A percentile compares a stretch with the other conserved stretches of the same genome.
Conservation (phyloP, 805 yeast species). For the Brettanomyces sp. region DNA sequence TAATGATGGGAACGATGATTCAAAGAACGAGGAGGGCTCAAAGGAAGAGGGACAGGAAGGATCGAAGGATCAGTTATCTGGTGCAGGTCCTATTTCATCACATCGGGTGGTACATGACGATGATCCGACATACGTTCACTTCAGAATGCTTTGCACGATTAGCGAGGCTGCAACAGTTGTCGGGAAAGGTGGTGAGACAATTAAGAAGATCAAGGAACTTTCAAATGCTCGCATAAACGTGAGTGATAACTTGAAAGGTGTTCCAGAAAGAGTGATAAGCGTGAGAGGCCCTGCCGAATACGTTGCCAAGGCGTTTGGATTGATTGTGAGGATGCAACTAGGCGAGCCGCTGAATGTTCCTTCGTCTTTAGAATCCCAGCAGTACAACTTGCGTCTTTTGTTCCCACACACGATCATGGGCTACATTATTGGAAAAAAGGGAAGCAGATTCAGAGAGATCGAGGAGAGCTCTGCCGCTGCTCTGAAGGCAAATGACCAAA, state of each 20-base stretch:
- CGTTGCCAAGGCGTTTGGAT: constrained; percentile 75
- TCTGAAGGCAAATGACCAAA: constrained; percentile 62
- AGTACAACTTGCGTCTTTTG: constrained; percentile 48
- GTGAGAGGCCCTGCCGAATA: constrained; percentile 68
- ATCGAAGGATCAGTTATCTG: background rate
- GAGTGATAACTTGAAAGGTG: constrained; percentile 61
- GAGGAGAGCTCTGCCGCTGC: constrained; percentile 76
- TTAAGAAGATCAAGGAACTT: constrained; percentile 50
- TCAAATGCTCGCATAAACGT: constrained; percentile 62
- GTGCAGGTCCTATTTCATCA: constrained; percentile 4
- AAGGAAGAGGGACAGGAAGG: background rate
- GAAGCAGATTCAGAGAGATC: constrained; percentile 66
- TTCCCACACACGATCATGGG: constrained; percentile 79
- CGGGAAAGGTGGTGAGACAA: constrained; percentile 74
- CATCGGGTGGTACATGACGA: constrained; percentile 22
- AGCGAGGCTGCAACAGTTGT: constrained; percentile 69
- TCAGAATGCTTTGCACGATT: constrained; percentile 68
- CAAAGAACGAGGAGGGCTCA: background rate
- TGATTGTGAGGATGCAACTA: constrained; percentile 55
- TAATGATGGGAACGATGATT: background rate
- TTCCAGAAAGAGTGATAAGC: constrained; percentile 65
- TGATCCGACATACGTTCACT: constrained; percentile 54
- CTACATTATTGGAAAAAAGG: constrained; percentile 69
- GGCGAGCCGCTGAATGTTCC: constrained; percentile 61
- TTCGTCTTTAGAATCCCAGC: constrained; percentile 44